Evolutionary conservation across 1,139 yeast species (phyloP).

Genomic region (Scheffersomyces titani): DNA sequence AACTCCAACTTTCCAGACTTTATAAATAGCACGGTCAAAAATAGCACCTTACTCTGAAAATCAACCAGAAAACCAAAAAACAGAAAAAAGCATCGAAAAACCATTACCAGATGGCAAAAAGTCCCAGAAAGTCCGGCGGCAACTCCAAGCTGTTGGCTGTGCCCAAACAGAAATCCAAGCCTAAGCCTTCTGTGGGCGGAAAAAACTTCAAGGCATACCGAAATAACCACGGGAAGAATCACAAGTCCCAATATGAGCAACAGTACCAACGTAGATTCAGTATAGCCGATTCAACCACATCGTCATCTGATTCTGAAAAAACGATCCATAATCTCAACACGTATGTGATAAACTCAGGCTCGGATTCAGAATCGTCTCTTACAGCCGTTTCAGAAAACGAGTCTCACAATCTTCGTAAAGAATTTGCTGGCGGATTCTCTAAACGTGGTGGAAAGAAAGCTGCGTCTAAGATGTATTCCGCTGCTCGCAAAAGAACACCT

Average conservation of each 20-base stretch:
- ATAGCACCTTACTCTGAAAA: not conserved
- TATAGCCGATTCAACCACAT: constrained; percentile 38
- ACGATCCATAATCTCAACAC: constrained; percentile 5
- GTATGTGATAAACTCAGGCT: constrained; percentile 1
- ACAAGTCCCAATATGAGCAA: constrained; percentile 1
- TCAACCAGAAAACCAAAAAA: not conserved
- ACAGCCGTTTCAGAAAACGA: constrained; percentile 45
- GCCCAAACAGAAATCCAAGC: not conserved
- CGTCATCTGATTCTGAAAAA: constrained; percentile 27
- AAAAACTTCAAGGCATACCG: constrained; percentile 33
- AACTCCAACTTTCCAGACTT: constrained; percentile 8
- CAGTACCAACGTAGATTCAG: constrained; percentile 39
- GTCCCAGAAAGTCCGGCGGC: constrained; percentile 25
- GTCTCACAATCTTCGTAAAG: not conserved
- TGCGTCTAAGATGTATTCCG: constrained; percentile 6
- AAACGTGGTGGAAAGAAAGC: constrained; percentile 6
- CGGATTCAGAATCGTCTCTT: constrained; percentile 36
- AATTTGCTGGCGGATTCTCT: constrained; percentile 16
- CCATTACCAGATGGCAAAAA: constrained; percentile 25
- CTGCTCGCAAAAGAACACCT: constrained; percentile 23
- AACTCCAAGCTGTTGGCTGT: constrained; percentile 2
- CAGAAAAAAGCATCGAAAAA: not conserved
- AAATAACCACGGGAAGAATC: constrained; percentile 9
- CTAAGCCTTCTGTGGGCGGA: constrained; percentile 24
- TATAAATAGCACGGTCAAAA: not conserved